phyloP scores from a whole-genome alignment of 768 basidiomycete species.

The Auricularia sp. region DNA sequence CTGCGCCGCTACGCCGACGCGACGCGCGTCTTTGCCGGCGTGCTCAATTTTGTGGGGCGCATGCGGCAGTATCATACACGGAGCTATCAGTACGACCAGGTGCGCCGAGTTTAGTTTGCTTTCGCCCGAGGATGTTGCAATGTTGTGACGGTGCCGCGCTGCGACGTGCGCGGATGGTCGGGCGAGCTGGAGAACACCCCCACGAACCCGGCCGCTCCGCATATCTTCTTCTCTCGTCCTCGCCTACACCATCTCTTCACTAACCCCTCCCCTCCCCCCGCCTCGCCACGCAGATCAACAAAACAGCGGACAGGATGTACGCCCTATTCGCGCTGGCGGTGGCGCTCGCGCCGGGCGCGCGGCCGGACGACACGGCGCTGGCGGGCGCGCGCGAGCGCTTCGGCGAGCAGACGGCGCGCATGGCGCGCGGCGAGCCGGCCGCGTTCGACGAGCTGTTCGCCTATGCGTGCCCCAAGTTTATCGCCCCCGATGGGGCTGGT shows the following conservation, averaged over 20 bases:
- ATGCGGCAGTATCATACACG: constrained; percentile 96
- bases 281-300: constrained; percentile 60
- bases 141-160: no score
- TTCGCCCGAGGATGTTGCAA: no score
- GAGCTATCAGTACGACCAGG: constrained; percentile 94
- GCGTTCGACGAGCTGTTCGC: constrained; percentile 90
- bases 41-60: constrained; percentile 90
- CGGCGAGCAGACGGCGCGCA: constrained; percentile 41
- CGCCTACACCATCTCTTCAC: no score
- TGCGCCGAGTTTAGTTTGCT: no score
- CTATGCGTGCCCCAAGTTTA: constrained; percentile 94
- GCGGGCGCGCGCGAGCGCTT: constrained; percentile 84
- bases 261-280: constrained; percentile 5
- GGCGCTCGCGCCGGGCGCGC: constrained; percentile 72
- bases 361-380: constrained; percentile 90
- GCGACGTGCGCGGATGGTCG: no score
- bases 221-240: no score
- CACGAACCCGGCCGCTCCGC: no score
- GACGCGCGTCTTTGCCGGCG: constrained; percentile 83
- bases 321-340: constrained; percentile 91
- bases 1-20: constrained; percentile 92
- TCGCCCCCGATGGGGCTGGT: constrained; percentile 30
- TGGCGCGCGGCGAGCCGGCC: constrained; percentile 35
- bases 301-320: constrained; percentile 97
- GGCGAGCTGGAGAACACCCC: no score